Evolutionary conservation across 495 filamentous ascomycete genomes (phyloP), one percentile per base, ranked within the genome.

Genomic region (Trichoderma parareesei): DNA sequence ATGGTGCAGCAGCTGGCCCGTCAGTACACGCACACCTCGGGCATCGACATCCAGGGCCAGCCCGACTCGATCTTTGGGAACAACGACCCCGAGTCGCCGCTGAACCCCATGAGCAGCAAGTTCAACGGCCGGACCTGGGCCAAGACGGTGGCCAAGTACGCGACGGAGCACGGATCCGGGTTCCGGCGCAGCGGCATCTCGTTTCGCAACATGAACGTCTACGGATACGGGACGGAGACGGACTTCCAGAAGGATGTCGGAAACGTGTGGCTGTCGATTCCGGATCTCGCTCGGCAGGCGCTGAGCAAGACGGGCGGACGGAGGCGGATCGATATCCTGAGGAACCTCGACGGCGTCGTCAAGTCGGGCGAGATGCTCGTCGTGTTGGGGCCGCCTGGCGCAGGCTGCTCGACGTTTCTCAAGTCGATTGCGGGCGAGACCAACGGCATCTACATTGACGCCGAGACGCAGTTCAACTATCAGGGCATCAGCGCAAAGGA

Each of bases 291-390:
- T 14, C 38, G 68, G 18, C 61, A 71, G 44, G 66, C 69, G 41
- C 65, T 69, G 63, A 27, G 27, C 3, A 46, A 48, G 33, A 16
- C 64, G 67, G 59, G 61, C 5, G 70, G 75, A 60, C 78, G 79
- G 6, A 75, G 84, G 46, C 81, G 83, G 71, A 87, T 88, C 72
- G 73, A 88, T 60, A 90, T 91, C 65, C 73, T 91, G 63, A 83
- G 80, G 16, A 77, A 86, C 38, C 87, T 90, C 65, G 86, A 88
- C 49, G 89, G 89, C 11, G 68, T 90, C 10, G 78, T 91, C 11
- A 81, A 84, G 66, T 83, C 80, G 18, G 90, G 90, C 9, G 88
- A 93, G 74, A 90, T 91, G 88, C 76, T 93, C 42, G 80, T 91
- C 18, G 90, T 92, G 0, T 80, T 93, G 18, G 90, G 89, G 14